Evolutionary conservation across 2,329 filamentous ascomycete genomes (phyloP).

Genomic region (Ascochyta fabae): DNA sequence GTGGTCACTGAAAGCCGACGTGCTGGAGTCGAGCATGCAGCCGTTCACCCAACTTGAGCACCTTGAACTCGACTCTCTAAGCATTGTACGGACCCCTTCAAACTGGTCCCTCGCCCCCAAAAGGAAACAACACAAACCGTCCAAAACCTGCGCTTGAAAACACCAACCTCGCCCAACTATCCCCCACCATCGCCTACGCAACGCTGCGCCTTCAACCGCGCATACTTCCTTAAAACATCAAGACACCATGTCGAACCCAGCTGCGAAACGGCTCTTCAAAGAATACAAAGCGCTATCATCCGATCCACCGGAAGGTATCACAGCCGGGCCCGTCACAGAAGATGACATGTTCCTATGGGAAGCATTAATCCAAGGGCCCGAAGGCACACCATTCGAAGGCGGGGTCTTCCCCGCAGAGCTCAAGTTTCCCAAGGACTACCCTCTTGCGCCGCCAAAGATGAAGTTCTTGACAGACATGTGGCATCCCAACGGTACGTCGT

Average conservation of each 20-base stretch:
- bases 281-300: slow-evolving; percentile 95
- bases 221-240: not conserved
- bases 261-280: slow-evolving; percentile 82
- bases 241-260: slow-evolving; percentile 58
- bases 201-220: not conserved
- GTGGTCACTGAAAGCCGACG: slow-evolving; percentile 18
- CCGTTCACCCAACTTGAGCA: not conserved
- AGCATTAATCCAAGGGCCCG: slow-evolving; percentile 91
- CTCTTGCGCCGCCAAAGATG: slow-evolving; percentile 85
- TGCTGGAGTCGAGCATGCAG: slow-evolving; percentile 8
- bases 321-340: slow-evolving; percentile 88
- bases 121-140: not conserved
- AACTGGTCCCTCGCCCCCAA: not conserved
- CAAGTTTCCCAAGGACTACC: slow-evolving; percentile 84
- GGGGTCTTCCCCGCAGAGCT: slow-evolving; percentile 90
- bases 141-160: not conserved
- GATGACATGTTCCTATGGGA: slow-evolving; percentile 98
- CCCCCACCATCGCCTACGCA: not conserved
- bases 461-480: slow-evolving; percentile 87
- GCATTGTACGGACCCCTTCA: not conserved
- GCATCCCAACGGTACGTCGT: slow-evolving; percentile 79
- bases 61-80: not conserved
- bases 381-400: slow-evolving; percentile 94
- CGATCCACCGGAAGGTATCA: slow-evolving; percentile 97
- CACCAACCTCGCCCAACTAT: not conserved